These are phyloP conservation scores for Physocladia obscura DNA, from an alignment of 192 early-diverging fungal species.

Conservation along the genomic window DNA sequence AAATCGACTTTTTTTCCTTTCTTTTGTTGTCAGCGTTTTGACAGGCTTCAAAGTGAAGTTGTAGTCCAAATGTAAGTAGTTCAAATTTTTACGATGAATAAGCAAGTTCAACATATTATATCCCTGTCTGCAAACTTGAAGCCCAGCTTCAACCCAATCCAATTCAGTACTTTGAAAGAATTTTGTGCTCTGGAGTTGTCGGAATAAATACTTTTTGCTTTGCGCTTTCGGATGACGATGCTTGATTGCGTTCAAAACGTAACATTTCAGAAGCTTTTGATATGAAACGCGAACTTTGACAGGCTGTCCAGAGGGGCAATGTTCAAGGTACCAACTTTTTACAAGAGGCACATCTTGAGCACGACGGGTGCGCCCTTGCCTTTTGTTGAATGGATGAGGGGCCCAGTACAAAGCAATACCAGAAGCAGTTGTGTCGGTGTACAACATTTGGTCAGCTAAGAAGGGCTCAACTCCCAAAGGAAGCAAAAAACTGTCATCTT, in stretches of 20 bases:
- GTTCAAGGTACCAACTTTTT: constrained; percentile 98
- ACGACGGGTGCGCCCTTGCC: constrained; percentile 85
- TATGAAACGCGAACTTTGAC: constrained; percentile 98
- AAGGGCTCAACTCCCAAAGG: constrained; percentile 81
- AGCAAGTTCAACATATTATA: constrained; percentile 99
- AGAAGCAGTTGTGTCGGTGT: constrained; percentile 89
- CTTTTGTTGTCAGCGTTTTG: constrained; percentile 98
- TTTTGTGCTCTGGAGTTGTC: constrained; percentile 92
- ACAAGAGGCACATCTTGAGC: constrained; percentile 93
- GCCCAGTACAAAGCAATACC: constrained; percentile 97
- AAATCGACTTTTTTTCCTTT: constrained; percentile 97
- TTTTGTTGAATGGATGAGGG: constrained; percentile 93
- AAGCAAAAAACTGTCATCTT: constrained; percentile 78
- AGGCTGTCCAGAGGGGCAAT: constrained; percentile 86
- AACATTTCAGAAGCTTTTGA: constrained; percentile 94
- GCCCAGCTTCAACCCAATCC: constrained; percentile 99
- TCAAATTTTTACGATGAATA: constrained; percentile 97
- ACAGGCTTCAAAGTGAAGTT: constrained; percentile 99
- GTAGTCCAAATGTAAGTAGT: constrained; percentile 98
- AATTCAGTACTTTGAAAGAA: constrained; percentile 98
- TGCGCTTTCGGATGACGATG: constrained; percentile 83
- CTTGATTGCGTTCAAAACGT: constrained; percentile 88
- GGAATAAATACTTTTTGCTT: constrained; percentile 93
- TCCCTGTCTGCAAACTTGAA: constrained; percentile 97
- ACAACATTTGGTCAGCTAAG: constrained; percentile 70